These are phyloP conservation scores for Paraphaeosphaeria minitans DNA, from an alignment of 2,329 filamentous ascomycete species.

Conservation along the genomic window DNA sequence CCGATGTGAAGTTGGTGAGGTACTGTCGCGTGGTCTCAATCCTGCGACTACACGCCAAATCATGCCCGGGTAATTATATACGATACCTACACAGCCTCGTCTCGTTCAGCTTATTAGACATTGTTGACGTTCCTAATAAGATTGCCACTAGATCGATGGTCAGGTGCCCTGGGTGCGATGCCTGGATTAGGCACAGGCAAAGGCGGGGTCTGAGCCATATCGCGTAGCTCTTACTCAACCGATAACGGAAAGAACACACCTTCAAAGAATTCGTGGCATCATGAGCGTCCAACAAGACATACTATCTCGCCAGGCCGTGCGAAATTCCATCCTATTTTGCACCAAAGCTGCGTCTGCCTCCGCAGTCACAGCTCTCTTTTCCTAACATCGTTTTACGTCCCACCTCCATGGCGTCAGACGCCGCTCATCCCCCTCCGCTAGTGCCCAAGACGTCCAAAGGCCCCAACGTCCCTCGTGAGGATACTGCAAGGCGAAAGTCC, in stretches of 20 bases:
- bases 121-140: not conserved
- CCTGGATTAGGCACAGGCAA: not conserved
- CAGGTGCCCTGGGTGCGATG: conserved; percentile 5
- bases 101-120: not conserved
- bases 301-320: not conserved
- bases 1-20: not conserved
- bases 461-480: conserved; percentile 1
- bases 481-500: conserved; percentile 15
- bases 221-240: conserved; percentile 7
- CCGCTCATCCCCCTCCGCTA: conserved; percentile 3
- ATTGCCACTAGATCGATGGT: not conserved
- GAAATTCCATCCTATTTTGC: not conserved
- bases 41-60: not conserved
- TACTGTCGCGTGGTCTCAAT: not conserved
- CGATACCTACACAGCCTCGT: not conserved
- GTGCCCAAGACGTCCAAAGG: conserved; percentile 4
- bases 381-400: not conserved
- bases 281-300: conserved; percentile 3
- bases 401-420: conserved; percentile 4
- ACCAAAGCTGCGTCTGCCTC: conserved; percentile 1
- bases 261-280: not conserved
- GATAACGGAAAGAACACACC: conserved; percentile 4
- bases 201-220: conserved; percentile 6
- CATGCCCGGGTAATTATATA: not conserved
- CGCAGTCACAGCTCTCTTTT: not conserved